A percentile compares a stretch with the other conserved stretches of the same genome.
Conservation (phyloP, 2,329 filamentous ascomycete genomes). For the Pseudogymnoascus sp. region DNA sequence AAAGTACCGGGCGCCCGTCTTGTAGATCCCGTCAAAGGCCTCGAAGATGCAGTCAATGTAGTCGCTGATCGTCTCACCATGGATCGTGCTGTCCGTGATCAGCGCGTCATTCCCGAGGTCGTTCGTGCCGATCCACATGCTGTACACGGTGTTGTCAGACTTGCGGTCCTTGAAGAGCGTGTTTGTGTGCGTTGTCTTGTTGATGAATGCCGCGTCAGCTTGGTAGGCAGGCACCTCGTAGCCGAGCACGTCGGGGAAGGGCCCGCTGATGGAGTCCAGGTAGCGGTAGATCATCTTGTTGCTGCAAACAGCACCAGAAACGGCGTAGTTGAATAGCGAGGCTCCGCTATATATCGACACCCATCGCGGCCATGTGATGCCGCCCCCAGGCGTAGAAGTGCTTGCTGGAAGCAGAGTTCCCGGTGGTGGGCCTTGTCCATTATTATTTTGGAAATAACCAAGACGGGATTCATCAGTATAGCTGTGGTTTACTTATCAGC, state of each 20-base stretch:
- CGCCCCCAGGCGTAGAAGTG: constrained; percentile 53
- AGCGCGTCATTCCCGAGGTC: constrained; percentile 62
- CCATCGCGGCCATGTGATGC: constrained; percentile 60
- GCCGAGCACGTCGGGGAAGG: constrained; percentile 54
- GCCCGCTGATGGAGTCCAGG: constrained; percentile 40
- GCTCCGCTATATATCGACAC: constrained; percentile 51
- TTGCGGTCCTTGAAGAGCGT: constrained; percentile 38
- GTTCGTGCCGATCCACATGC: constrained; percentile 76
- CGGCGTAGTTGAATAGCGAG: constrained; percentile 60
- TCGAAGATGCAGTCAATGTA: constrained; percentile 62
- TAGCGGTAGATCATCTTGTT: constrained; percentile 56
- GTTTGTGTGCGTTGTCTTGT: constrained; percentile 25
- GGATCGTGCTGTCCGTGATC: constrained; percentile 52
- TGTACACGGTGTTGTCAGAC: constrained; percentile 58
- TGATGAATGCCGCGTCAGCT: constrained; percentile 37
- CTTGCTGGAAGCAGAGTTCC: constrained; percentile 41
- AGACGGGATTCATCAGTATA: constrained; percentile 67
- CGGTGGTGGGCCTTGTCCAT: constrained; percentile 53
- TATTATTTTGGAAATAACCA: constrained; percentile 50
- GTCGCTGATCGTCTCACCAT: constrained; percentile 50
- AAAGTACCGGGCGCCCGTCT: constrained; percentile 59
- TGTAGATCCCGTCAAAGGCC: constrained; percentile 55
- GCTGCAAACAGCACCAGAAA: constrained; percentile 64
- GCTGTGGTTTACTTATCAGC: constrained; percentile 20
- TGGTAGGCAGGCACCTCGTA: constrained; percentile 53